These are phyloP conservation scores for Talaromyces stipitatus DNA, from an alignment of 495 filamentous ascomycete genomes.

Conservation along the genomic window DNA sequence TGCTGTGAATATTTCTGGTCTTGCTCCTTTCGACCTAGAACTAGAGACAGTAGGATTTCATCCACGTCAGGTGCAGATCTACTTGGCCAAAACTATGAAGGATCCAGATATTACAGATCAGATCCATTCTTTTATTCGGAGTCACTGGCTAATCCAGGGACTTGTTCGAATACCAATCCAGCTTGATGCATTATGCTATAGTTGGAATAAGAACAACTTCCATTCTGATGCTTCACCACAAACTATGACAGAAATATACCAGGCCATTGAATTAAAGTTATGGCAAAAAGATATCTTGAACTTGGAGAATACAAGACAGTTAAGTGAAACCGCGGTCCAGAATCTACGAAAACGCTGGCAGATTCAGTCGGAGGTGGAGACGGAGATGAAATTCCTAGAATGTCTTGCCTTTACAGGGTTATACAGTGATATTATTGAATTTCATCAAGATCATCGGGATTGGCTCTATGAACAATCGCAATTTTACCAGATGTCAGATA, in stretches of 20 bases:
- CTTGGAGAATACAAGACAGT: background rate
- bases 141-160: slow-evolving; percentile 21
- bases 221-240: slow-evolving; percentile 1
- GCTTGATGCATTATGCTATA: slow-evolving; percentile 30
- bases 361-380: background rate
- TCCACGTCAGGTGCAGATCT: slow-evolving; percentile 8
- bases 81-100: slow-evolving; percentile 26
- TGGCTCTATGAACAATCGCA: slow-evolving; percentile 1
- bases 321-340: background rate
- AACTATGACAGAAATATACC: slow-evolving; percentile 27
- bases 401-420: slow-evolving; percentile 2
- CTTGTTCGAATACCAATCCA: slow-evolving; percentile 17
- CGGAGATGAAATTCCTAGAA: background rate
- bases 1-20: background rate
- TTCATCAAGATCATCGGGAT: background rate
- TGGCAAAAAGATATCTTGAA: slow-evolving; percentile 8
- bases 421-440: background rate
- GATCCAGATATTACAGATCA: slow-evolving; percentile 9
- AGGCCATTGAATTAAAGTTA: slow-evolving; percentile 18
- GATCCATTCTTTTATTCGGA: slow-evolving; percentile 26
- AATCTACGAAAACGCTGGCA: background rate
- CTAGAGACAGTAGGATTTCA: slow-evolving; percentile 13
- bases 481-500: background rate
- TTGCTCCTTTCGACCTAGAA: slow-evolving; percentile 9
- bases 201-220: slow-evolving; percentile 16